These are phyloP conservation scores for Colletotrichum ledebouriae DNA, from an alignment of 2,329 filamentous ascomycete species.

Conservation along the genomic window DNA sequence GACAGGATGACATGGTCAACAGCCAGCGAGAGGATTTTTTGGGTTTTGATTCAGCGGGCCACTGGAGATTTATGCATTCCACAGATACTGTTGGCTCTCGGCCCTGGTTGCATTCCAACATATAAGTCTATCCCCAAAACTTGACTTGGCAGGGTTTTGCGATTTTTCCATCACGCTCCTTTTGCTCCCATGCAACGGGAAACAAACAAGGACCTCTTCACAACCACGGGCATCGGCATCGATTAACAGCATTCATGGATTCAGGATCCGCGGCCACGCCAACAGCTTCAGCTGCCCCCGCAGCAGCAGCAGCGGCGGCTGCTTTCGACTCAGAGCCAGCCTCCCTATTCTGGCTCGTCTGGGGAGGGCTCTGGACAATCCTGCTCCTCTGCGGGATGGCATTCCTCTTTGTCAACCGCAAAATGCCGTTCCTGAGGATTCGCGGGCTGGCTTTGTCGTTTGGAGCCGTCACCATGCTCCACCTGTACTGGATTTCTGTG, in stretches of 20 bases:
- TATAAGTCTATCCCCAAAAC: conserved; percentile 30
- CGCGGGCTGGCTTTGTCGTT: conserved; percentile 48
- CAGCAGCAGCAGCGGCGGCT: conserved; percentile 16
- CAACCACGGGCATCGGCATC: background rate
- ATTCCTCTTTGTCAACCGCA: conserved; percentile 56
- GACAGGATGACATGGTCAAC: conserved; percentile 18
- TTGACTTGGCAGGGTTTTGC: background rate
- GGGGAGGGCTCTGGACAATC: conserved; percentile 55
- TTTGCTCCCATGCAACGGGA: background rate
- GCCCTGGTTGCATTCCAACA: conserved; percentile 33
- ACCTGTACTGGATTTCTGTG: conserved; percentile 59
- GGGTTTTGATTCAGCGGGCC: conserved; percentile 1
- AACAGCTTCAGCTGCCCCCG: background rate
- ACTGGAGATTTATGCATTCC: conserved; percentile 19
- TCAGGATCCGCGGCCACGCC: conserved; percentile 2
- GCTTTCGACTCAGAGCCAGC: conserved; percentile 50
- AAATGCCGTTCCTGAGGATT: conserved; percentile 57
- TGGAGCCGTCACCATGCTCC: conserved; percentile 54
- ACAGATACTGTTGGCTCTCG: background rate
- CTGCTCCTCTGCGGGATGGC: conserved; percentile 55
- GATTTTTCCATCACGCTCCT: conserved; percentile 10
- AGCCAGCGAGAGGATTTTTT: conserved; percentile 16
- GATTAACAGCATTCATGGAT: conserved; percentile 19
- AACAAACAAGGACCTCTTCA: background rate
- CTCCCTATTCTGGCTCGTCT: conserved; percentile 58